A percentile compares a stretch with the other conserved stretches of the same genome.
Conservation (phyloP, 768 basidiomycete species). For the Lyophyllum decastes region DNA sequence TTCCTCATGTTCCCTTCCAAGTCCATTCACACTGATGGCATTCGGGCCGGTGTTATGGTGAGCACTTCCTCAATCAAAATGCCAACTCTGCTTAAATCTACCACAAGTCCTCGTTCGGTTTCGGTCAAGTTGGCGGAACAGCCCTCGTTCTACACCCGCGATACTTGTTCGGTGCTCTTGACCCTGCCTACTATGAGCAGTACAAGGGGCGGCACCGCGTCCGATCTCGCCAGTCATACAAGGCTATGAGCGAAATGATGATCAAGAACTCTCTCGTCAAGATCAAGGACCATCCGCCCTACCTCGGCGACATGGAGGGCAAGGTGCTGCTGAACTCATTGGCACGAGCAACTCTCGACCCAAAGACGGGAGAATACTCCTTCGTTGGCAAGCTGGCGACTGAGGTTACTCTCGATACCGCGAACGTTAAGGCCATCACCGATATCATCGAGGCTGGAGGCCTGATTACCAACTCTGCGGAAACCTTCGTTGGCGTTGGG, state of each 20-base stretch:
- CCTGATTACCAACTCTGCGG: slow-evolving; percentile 29
- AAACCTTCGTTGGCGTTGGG: slow-evolving; percentile 71
- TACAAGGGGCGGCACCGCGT: slow-evolving; percentile 71
- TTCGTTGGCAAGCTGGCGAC: slow-evolving; percentile 69
- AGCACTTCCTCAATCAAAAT: slow-evolving; percentile 18
- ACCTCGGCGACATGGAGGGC: slow-evolving; percentile 80
- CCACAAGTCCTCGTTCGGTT: slow-evolving; percentile 89
- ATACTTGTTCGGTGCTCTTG: slow-evolving; percentile 83
- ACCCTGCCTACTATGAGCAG: slow-evolving; percentile 73
- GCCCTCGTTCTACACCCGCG: slow-evolving; percentile 89
- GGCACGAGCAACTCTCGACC: slow-evolving; percentile 79
- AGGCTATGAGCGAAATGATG: slow-evolving; percentile 95
- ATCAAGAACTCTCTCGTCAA: slow-evolving; percentile 90
- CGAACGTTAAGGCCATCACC: slow-evolving; percentile 70
- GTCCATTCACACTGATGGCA: slow-evolving; percentile 91
- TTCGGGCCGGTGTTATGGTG: slow-evolving; percentile 86
- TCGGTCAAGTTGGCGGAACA: slow-evolving; percentile 97
- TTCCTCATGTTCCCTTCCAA: slow-evolving; percentile 98
- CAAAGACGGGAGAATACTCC: slow-evolving; percentile 85
- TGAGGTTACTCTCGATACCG: slow-evolving; percentile 50
- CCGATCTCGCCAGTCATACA: slow-evolving; percentile 76
- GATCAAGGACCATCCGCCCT: slow-evolving; percentile 93
- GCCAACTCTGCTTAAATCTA: slow-evolving; percentile 8
- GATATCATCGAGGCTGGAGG: slow-evolving; percentile 45
- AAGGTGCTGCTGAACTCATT: slow-evolving; percentile 90